phyloP scores from a whole-genome alignment of 106 monocot genomes.

The Dendrobium officinale region DNA sequence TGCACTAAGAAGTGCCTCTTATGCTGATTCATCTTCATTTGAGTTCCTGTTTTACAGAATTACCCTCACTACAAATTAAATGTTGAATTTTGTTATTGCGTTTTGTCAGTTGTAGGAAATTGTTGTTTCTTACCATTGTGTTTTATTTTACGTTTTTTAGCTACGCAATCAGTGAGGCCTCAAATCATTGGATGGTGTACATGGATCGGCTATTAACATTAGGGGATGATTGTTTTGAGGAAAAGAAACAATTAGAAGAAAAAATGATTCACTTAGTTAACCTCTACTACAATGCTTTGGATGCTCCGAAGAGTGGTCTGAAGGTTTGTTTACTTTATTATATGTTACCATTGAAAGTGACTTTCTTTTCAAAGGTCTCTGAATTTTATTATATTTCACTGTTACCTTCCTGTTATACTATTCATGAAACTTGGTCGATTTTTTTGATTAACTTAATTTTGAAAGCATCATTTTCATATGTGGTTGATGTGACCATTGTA shows the following conservation, averaged over 20 bases:
- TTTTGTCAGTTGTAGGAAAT: not conserved
- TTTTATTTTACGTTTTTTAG: constrained; percentile 25
- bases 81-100: not conserved
- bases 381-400: not conserved
- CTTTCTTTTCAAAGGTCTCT: not conserved
- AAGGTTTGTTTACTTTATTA: constrained; percentile 35
- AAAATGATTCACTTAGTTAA: constrained; percentile 47
- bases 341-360: not conserved
- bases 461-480: too few relatives aligned
- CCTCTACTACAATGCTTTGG: constrained; percentile 67
- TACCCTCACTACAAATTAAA: not conserved
- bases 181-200: constrained; percentile 47
- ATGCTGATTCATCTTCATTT: not conserved
- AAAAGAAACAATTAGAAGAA: constrained; percentile 25
- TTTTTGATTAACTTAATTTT: too few relatives aligned
- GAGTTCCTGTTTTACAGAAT: not conserved
- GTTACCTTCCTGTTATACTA: not conserved
- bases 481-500: too few relatives aligned
- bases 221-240: constrained; percentile 15
- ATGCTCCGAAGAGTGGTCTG: constrained; percentile 60
- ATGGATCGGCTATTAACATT: constrained; percentile 66
- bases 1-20: not conserved
- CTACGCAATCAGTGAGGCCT: constrained; percentile 33
- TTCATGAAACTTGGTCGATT: too few relatives aligned
- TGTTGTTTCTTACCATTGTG: not conserved